Percentiles rank a stretch among this genome's conserved stretches.
phyloP scores from a whole-genome alignment of 1,139 yeast species.

The Yamadazyma atlantica region DNA sequence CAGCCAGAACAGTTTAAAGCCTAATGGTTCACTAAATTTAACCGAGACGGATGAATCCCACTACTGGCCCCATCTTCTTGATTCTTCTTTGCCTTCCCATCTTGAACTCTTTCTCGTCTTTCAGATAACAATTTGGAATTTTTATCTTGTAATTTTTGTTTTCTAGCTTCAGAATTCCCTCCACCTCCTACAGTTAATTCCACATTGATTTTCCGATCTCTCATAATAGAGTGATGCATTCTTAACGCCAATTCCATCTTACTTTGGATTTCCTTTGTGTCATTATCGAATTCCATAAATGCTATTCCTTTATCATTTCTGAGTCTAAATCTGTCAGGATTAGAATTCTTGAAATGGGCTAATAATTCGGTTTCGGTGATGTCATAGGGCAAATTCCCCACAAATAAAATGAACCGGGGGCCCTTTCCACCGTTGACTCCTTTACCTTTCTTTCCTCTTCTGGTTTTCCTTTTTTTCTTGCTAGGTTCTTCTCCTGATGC shows the following conservation, averaged over 20 bases:
- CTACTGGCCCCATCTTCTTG: constrained; percentile 15
- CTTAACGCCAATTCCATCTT: constrained; percentile 80
- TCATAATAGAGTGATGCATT: constrained; percentile 72
- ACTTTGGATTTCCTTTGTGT: constrained; percentile 62
- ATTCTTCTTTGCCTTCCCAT: constrained; percentile 27
- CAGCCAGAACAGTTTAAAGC: too few relatives aligned
- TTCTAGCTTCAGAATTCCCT: constrained; percentile 75
- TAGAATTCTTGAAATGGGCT: constrained; percentile 71
- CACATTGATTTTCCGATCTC: constrained; percentile 80
- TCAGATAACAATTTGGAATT: constrained; percentile 72
- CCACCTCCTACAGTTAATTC: constrained; percentile 99
- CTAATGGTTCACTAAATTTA: constrained; percentile 8
- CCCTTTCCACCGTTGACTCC: constrained; percentile 51
- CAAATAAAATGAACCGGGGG: constrained; percentile 79
- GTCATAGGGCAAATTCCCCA: constrained; percentile 88
- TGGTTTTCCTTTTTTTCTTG: constrained; percentile 69
- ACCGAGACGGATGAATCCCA: constrained; percentile 59
- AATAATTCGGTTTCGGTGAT: constrained; percentile 59
- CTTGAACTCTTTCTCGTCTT: constrained; percentile 51
- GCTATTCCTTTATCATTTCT: constrained; percentile 90
- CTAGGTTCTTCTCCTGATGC: constrained; percentile 21
- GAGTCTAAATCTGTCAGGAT: constrained; percentile 74
- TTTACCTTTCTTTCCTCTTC: constrained; percentile 74
- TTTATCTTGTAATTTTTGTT: constrained; percentile 72
- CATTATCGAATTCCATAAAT: constrained; percentile 78